A percentile compares a stretch with the other conserved stretches of the same genome.
Evolutionary conservation across 2,329 filamentous ascomycete genomes (phyloP).

Genomic region (Colletotrichum limetticola): DNA sequence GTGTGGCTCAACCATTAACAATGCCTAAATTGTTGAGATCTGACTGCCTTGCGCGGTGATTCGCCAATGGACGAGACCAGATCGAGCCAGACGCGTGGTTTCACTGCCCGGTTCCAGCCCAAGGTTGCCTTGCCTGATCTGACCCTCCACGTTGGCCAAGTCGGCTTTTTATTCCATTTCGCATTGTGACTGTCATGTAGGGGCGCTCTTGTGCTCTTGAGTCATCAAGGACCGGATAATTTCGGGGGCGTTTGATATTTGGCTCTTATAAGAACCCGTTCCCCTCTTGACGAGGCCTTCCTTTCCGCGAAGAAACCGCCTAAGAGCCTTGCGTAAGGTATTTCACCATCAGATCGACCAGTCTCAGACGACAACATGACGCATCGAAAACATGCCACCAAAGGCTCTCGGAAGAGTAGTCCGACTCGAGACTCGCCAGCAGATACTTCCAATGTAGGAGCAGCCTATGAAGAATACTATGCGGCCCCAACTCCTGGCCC

Average conservation of each 20-base stretch:
- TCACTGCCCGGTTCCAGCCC: not conserved
- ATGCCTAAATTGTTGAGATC: not conserved
- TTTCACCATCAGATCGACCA: too few relatives aligned
- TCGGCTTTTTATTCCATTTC: not conserved
- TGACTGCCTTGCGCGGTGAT: not conserved
- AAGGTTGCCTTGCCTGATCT: conserved; percentile 1
- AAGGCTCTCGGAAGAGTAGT: not conserved
- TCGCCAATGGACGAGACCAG: not conserved
- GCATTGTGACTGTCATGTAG: not conserved
- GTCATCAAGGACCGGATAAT: not conserved
- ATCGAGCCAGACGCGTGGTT: not conserved
- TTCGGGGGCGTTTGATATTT: not conserved
- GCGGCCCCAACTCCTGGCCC: not conserved
- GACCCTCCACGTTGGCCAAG: not conserved
- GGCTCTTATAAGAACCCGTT: not conserved
- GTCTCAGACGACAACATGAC: not conserved
- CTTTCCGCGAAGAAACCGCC: too few relatives aligned
- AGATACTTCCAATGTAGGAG: not conserved
- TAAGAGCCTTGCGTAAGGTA: not conserved
- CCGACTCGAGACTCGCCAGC: not conserved
- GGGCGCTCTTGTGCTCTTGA: not conserved
- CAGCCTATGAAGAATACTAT: too few relatives aligned
- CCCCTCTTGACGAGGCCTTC: not conserved
- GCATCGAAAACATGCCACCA: not conserved
- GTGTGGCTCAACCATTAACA: not conserved